A percentile compares a stretch with the other conserved stretches of the same genome.
Conservation (phyloP, 208 protist genomes). For the Crithidia expoeki region DNA sequence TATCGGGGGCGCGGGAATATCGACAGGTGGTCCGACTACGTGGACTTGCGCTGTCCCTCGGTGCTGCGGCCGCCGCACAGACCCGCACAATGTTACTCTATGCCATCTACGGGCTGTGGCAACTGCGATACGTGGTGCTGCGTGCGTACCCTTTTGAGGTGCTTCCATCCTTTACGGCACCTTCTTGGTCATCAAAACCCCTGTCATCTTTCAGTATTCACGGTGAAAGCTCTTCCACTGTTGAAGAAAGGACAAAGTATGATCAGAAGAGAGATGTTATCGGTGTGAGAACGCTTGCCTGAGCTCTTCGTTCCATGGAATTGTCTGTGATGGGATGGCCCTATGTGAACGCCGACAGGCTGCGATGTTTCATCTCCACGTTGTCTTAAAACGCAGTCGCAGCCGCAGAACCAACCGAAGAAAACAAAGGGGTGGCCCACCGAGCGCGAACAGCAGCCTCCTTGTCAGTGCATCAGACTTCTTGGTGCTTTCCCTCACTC, state of each 20-base stretch:
- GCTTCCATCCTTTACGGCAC: neutral
- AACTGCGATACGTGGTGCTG: constrained; percentile 7
- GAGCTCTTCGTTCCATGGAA: neutral
- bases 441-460: neutral
- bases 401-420: too few relatives aligned
- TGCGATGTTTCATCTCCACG: neutral
- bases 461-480: neutral
- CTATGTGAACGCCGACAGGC: neutral
- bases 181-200: too few relatives aligned
- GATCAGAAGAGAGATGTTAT: too few relatives aligned
- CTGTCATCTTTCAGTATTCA: too few relatives aligned
- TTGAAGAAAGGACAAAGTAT: too few relatives aligned
- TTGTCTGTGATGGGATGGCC: constrained; percentile 21
- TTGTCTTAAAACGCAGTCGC: too few relatives aligned
- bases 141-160: constrained; percentile 13
- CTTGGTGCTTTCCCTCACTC: constrained; percentile 8
- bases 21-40: constrained; percentile 7
- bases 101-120: constrained; percentile 4
- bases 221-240: too few relatives aligned
- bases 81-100: constrained; percentile 4
- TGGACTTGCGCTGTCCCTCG: neutral
- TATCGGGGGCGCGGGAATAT: neutral
- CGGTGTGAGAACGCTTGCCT: neutral
- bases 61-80: constrained; percentile 1
- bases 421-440: neutral